phyloP scores from a whole-genome alignment of 176 grass and related monocot genomes.

The Lolium multiflorum region DNA sequence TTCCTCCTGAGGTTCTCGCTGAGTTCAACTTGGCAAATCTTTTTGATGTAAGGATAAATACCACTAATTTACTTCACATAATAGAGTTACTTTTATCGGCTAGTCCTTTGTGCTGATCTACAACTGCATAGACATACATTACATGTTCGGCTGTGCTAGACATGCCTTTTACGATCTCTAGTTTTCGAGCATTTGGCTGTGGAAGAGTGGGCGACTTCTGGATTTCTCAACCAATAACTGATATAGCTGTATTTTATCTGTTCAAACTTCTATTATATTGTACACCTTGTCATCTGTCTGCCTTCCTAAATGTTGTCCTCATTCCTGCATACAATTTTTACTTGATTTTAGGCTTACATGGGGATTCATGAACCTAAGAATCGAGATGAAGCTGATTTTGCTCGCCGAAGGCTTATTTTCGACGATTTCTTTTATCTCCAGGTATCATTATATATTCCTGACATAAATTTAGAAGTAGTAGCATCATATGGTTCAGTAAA shows the following conservation, averaged over 20 bases:
- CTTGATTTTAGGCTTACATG: conserved; percentile 83
- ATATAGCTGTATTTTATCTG: conserved; percentile 31
- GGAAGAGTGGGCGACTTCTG: background rate
- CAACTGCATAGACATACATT: conserved; percentile 11
- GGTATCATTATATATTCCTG: conserved; percentile 53
- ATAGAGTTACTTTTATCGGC: conserved; percentile 6
- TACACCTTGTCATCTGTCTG: conserved; percentile 7
- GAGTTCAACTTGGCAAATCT: conserved; percentile 89
- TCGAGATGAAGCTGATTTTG: conserved; percentile 89
- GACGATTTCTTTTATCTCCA: conserved; percentile 99
- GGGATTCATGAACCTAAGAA: conserved; percentile 84
- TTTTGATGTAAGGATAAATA: conserved; percentile 67
- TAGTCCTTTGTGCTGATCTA: conserved; percentile 8
- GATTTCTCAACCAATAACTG: conserved; percentile 33
- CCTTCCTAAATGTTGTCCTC: conserved; percentile 4
- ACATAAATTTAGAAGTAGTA: conserved; percentile 16
- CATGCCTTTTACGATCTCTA: background rate
- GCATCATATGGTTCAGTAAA: conserved; percentile 28
- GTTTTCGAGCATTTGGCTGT: conserved; percentile 6
- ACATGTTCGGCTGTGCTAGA: conserved; percentile 7
- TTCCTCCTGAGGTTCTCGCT: conserved; percentile 77
- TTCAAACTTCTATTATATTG: conserved; percentile 14
- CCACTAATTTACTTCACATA: conserved; percentile 36
- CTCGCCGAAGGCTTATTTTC: conserved; percentile 94
- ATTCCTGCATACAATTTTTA: conserved; percentile 25